These are phyloP conservation scores for Sclerotinia minor DNA, from an alignment of 2,329 filamentous ascomycete species.

Conservation along the genomic window DNA sequence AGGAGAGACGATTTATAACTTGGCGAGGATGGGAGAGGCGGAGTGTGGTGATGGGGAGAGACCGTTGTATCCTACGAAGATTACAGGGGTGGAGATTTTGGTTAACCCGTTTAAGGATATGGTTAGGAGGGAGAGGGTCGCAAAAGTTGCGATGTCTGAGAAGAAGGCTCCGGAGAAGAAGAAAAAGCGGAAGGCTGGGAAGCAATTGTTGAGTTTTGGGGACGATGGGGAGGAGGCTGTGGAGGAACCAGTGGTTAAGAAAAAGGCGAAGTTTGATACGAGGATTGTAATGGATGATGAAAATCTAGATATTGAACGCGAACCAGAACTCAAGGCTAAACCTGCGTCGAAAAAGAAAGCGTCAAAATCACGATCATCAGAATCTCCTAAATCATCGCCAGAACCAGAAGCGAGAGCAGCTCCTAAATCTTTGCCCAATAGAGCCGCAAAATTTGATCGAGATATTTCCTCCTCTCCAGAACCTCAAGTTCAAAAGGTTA, in stretches of 20 bases:
- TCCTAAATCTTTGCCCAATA: conserved; percentile 34
- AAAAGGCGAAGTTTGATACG: conserved; percentile 78
- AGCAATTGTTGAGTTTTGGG: conserved; percentile 76
- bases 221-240: conserved; percentile 59
- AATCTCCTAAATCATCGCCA: conserved; percentile 44
- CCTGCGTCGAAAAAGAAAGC: conserved; percentile 39
- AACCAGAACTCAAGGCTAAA: conserved; percentile 39
- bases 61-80: conserved; percentile 81
- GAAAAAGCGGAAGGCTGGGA: conserved; percentile 72
- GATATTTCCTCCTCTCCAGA: conserved; percentile 44
- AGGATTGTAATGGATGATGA: conserved; percentile 66
- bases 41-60: conserved; percentile 82
- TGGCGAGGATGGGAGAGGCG: conserved; percentile 88
- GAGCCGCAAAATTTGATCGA: conserved; percentile 41
- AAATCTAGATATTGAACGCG: conserved; percentile 42
- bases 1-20: conserved; percentile 93
- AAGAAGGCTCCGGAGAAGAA: conserved; percentile 51
- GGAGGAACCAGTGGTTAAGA: conserved; percentile 59
- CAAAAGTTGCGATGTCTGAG: conserved; percentile 51
- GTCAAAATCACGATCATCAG: conserved; percentile 40
- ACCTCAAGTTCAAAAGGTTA: conserved; percentile 43
- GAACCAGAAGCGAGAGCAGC: conserved; percentile 42
- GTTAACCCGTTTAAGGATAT: conserved; percentile 83
- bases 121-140: conserved; percentile 64
- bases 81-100: conserved; percentile 71